These are phyloP conservation scores for Medicago truncatula DNA, from an alignment of 306 rosid species.

Conservation along the genomic window DNA sequence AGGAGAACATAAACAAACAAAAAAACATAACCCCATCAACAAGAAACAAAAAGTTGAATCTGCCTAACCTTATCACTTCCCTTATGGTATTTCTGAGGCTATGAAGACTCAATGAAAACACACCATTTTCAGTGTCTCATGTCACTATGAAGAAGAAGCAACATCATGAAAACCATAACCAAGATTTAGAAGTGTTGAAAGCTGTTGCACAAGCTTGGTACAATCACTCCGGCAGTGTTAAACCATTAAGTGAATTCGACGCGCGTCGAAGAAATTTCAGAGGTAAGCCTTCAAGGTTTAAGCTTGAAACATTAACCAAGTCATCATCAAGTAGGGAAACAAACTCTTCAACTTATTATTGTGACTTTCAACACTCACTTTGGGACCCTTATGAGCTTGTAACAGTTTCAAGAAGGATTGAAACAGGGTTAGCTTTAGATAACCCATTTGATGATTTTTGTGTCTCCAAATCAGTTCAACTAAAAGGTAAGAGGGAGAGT, in stretches of 20 bases:
- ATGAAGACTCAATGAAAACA: constrained; percentile 49
- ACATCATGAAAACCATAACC: constrained; percentile 36
- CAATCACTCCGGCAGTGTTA: constrained; percentile 59
- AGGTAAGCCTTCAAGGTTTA: constrained; percentile 68
- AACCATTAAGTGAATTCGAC: constrained; percentile 63
- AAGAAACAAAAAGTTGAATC: constrained; percentile 6
- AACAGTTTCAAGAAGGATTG: constrained; percentile 73
- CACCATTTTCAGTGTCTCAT: neutral
- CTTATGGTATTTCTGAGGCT: constrained; percentile 49
- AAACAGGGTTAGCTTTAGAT: constrained; percentile 58
- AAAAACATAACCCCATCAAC: neutral
- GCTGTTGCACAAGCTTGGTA: constrained; percentile 95
- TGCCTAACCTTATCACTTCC: constrained; percentile 45
- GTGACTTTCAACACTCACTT: constrained; percentile 85
- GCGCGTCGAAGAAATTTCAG: constrained; percentile 60
- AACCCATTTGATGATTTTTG: constrained; percentile 45
- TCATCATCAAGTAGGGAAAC: constrained; percentile 21
- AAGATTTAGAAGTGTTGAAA: constrained; percentile 70
- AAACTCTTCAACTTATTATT: constrained; percentile 14
- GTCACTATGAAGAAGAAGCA: constrained; percentile 61
- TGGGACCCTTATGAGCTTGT: constrained; percentile 96
- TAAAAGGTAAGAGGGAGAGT: constrained; percentile 60
- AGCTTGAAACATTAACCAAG: constrained; percentile 55
- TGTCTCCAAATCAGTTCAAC: constrained; percentile 13
- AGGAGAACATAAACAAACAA: constrained; percentile 42